These are phyloP conservation scores for Penicillium chermesinum DNA, from an alignment of 495 filamentous ascomycete genomes.

Conservation along the genomic window DNA sequence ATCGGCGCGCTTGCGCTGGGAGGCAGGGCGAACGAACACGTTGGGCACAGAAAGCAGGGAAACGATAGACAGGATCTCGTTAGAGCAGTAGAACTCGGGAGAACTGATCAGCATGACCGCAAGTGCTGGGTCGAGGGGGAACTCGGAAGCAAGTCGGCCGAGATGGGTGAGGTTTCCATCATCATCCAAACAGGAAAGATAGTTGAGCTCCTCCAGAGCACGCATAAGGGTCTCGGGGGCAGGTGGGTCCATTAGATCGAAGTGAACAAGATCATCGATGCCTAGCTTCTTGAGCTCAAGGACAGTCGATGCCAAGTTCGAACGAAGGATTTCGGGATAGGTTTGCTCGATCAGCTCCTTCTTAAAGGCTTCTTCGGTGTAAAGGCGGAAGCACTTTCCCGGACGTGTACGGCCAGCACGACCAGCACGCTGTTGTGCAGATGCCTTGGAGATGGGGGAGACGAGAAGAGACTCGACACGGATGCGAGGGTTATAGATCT, in stretches of 20 bases:
- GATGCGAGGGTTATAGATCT: slow-evolving; percentile 96
- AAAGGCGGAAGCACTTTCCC: slow-evolving; percentile 95
- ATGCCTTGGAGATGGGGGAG: slow-evolving; percentile 95
- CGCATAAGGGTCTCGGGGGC: slow-evolving; percentile 99
- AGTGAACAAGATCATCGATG: slow-evolving; percentile 93
- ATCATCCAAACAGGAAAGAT: slow-evolving; percentile 92
- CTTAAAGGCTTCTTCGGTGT: slow-evolving; percentile 95
- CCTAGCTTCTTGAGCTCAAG: slow-evolving; percentile 97
- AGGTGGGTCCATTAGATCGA: slow-evolving; percentile 97
- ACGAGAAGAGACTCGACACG: slow-evolving; percentile 94
- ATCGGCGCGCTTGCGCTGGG: slow-evolving; percentile 83
- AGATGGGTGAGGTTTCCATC: slow-evolving; percentile 86
- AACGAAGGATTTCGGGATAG: slow-evolving; percentile 90
- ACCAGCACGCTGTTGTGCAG: slow-evolving; percentile 96
- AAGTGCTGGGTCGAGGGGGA: slow-evolving; percentile 89
- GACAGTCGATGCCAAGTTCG: slow-evolving; percentile 90
- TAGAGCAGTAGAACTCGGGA: slow-evolving; percentile 97
- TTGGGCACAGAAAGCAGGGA: slow-evolving; percentile 92
- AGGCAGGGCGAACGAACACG: slow-evolving; percentile 83
- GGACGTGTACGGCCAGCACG: slow-evolving; percentile 97
- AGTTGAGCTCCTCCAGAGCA: slow-evolving; percentile 96
- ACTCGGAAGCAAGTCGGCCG: slow-evolving; percentile 86
- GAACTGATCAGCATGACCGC: slow-evolving; percentile 98
- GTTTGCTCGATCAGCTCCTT: slow-evolving; percentile 97
- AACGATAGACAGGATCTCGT: slow-evolving; percentile 94